Conservation (phyloP, 495 filamentous ascomycete species). For the Pyrenula massariospora region DNA sequence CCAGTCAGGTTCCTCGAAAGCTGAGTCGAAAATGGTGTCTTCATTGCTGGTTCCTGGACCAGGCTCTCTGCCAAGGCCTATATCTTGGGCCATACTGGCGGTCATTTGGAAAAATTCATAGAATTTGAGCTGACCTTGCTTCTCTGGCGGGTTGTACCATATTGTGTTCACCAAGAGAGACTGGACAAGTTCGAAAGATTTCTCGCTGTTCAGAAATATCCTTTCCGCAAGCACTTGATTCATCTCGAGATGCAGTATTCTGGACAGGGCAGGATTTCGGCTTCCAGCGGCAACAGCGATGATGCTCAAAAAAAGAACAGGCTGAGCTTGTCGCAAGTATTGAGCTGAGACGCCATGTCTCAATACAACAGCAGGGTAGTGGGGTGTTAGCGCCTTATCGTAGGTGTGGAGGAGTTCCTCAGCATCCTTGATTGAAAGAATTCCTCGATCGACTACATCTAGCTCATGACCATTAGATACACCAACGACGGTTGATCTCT, state of each 20-base stretch:
- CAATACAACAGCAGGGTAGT: slow-evolving; percentile 31
- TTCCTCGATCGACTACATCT: slow-evolving; percentile 34
- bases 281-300: slow-evolving; percentile 34
- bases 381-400: slow-evolving; percentile 25
- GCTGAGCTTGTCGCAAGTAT: slow-evolving; percentile 29
- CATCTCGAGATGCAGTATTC: slow-evolving; percentile 32
- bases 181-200: slow-evolving; percentile 41
- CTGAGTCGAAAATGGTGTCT: background rate
- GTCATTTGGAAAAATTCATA: slow-evolving; percentile 45
- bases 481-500: slow-evolving; percentile 2
- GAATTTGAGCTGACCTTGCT: slow-evolving; percentile 33
- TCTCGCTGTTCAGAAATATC: slow-evolving; percentile 36
- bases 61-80: slow-evolving; percentile 26
- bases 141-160: slow-evolving; percentile 37
- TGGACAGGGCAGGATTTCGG: slow-evolving; percentile 27
- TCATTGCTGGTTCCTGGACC: background rate
- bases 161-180: slow-evolving; percentile 33
- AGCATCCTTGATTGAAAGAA: slow-evolving; percentile 32
- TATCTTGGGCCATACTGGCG: slow-evolving; percentile 40
- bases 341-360: slow-evolving; percentile 23
- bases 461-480: background rate
- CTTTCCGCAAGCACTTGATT: slow-evolving; percentile 32
- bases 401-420: slow-evolving; percentile 30
- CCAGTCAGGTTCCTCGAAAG: background rate
- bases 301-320: slow-evolving; percentile 36